Evolutionary conservation across 2,329 filamentous ascomycete species (phyloP).

Genomic region (Pyrenophora seminiperda): DNA sequence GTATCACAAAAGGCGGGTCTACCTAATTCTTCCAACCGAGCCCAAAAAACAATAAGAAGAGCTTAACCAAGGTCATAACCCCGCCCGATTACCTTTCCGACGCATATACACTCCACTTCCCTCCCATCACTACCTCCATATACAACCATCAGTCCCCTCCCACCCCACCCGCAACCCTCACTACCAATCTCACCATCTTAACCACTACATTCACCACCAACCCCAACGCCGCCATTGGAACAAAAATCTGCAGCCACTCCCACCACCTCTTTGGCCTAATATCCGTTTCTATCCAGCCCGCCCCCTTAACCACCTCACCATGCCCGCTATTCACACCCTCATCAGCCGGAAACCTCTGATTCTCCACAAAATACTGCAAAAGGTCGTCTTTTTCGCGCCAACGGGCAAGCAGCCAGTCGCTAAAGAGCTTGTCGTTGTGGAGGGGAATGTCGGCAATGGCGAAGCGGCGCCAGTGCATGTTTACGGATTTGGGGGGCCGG

Average conservation of each 20-base stretch:
- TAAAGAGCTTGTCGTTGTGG: conserved; percentile 72
- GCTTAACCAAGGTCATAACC: too few relatives aligned
- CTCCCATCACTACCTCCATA: too few relatives aligned
- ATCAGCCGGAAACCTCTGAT: conserved; percentile 81
- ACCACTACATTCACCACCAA: conserved; percentile 45
- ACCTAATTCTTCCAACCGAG: too few relatives aligned
- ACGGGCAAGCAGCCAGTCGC: conserved; percentile 77
- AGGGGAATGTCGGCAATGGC: conserved; percentile 78
- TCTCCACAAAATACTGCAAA: conserved; percentile 74
- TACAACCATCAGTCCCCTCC: too few relatives aligned
- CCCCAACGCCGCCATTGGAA: conserved; percentile 45
- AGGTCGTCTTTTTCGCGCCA: conserved; percentile 93
- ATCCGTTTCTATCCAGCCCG: conserved; percentile 55
- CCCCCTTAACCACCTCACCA: conserved; percentile 40
- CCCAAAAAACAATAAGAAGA: too few relatives aligned
- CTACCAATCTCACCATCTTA: conserved; percentile 30
- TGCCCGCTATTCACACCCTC: conserved; percentile 27
- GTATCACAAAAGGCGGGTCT: too few relatives aligned
- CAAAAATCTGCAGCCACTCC: conserved; percentile 54
- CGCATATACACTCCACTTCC: too few relatives aligned
- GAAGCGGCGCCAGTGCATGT: conserved; percentile 95
- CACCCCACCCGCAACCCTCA: conserved; percentile 23
- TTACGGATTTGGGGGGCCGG: conserved; percentile 88
- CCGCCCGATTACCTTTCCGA: too few relatives aligned
- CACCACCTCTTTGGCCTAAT: conserved; percentile 47